Evolutionary conservation across 352 stramenopile genomes (phyloP), one percentile per base, ranked within the genome.

Genomic region (Globisporangium parvum): DNA sequence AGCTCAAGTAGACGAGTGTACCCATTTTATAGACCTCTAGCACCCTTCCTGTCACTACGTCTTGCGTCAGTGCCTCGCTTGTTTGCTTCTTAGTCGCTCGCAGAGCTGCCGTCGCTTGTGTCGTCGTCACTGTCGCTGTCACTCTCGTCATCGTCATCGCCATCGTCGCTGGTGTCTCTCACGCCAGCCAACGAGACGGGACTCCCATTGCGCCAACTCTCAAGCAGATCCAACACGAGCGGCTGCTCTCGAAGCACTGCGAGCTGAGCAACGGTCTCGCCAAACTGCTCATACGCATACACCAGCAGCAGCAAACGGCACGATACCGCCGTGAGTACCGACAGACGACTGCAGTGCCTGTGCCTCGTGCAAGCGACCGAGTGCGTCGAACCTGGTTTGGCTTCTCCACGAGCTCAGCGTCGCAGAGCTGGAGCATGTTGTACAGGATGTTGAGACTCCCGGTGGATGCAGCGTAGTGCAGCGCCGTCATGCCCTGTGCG

Each of bases 401-500:
- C 24, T 86, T 87, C 44, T 78, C 66, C 17, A 81, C 63, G 17
- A 90, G 62, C 9, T 77, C 63, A 20, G 55, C 44, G 41, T 88
- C 77, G 47, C 80, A 83, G 11, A 85, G 60, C 51, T 88, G 77
- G 6, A 87, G 64, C 52, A 88, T 73, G 50, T 82, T 87, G 47
- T 75, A 68, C 14, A 88, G 60, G 15, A 91, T 66, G 55, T 82
- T 91, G n/a, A 70, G 58, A 18, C 65, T 83, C 12, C 77, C 78
- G 20, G 66, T 71, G 17, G 65, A 61, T 45, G 80, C 77, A 0
- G 80, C 75, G 52, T 91, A 90, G 47, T 93, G 80, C 45, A 87
- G 58, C 17, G 70, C 73, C 6, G 77, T 91, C 78, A 87, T 85
- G 3, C 78, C 80, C 66, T 91, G 80, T 2, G 68, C 83, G 51